Conservation (phyloP, 345 rosid genomes). For the Erysimum cheiranthoides region DNA sequence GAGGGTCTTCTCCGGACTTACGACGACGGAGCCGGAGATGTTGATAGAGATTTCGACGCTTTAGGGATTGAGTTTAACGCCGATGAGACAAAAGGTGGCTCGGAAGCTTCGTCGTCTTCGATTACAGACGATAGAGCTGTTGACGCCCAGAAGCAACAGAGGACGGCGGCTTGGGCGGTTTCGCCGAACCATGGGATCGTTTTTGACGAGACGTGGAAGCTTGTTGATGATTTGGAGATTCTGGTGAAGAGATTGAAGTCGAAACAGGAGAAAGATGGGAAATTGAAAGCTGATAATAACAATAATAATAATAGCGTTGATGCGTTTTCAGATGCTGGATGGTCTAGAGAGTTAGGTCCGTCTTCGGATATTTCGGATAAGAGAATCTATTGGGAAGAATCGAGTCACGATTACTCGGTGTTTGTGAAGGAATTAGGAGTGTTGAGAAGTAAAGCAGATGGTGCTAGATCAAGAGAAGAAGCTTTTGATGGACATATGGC, state of each 20-base stretch:
- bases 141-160: conserved; percentile 86
- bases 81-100: conserved; percentile 58
- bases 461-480: conserved; percentile 92
- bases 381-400: conserved; percentile 80
- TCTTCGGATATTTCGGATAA: conserved; percentile 75
- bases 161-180: conserved; percentile 95
- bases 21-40: conserved; percentile 99
- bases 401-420: conserved; percentile 66
- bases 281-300: conserved; percentile 49
- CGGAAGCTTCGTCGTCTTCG: conserved; percentile 83
- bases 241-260: conserved; percentile 85
- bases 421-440: conserved; percentile 80
- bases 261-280: conserved; percentile 82
- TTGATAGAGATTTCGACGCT: conserved; percentile 94
- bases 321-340: conserved; percentile 86
- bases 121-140: conserved; percentile 70
- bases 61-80: conserved; percentile 69
- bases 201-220: conserved; percentile 94
- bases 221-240: conserved; percentile 94
- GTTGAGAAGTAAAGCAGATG: conserved; percentile 80
- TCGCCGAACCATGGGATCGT: conserved; percentile 96
- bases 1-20: conserved; percentile 90
- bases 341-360: conserved; percentile 76
- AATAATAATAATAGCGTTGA: conserved; percentile 55
- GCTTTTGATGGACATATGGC: conserved; percentile 99